phyloP scores from a whole-genome alignment of 495 filamentous ascomycete species.

The Penicillium parvum region DNA sequence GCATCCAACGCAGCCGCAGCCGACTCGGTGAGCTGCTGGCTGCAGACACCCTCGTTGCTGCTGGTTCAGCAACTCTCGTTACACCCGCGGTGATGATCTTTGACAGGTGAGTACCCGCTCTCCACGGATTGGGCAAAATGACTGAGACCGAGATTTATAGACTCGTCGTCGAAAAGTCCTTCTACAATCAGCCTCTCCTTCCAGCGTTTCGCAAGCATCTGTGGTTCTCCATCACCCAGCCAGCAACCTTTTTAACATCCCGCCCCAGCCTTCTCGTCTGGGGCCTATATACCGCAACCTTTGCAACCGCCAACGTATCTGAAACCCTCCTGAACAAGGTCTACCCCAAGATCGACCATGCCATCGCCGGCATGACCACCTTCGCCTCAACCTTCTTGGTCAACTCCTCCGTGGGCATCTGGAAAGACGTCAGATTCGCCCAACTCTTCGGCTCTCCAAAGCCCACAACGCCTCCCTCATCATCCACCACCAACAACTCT shows the following conservation, averaged over 20 bases:
- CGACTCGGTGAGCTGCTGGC: constrained; percentile 30
- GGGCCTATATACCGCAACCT: constrained; percentile 80
- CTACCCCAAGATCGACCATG: constrained; percentile 46
- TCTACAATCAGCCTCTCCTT: constrained; percentile 63
- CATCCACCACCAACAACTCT: constrained; percentile 43
- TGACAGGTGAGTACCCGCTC: constrained; percentile 25
- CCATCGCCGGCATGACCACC: constrained; percentile 40
- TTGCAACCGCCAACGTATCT: constrained; percentile 77
- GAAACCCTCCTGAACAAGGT: constrained; percentile 33
- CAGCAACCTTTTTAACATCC: constrained; percentile 64
- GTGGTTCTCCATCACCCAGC: constrained; percentile 56
- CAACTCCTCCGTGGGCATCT: constrained; percentile 39
- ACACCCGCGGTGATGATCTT: constrained; percentile 41
- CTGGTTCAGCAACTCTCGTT: constrained; percentile 35
- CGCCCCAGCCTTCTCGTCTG: constrained; percentile 77
- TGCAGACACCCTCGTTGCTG: constrained; percentile 34
- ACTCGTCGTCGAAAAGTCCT: constrained; percentile 80
- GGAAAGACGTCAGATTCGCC: constrained; percentile 48
- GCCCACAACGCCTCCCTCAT: constrained; percentile 10
- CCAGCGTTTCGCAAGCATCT: constrained; percentile 60
- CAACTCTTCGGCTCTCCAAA: constrained; percentile 35
- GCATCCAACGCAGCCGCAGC: constrained; percentile 25
- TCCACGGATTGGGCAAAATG: not conserved
- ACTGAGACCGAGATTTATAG: constrained; percentile 2
- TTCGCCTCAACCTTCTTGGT: constrained; percentile 37